Evolutionary conservation across 768 basidiomycete genomes (phyloP).

Genomic region (Rhodocollybia butyracea): DNA sequence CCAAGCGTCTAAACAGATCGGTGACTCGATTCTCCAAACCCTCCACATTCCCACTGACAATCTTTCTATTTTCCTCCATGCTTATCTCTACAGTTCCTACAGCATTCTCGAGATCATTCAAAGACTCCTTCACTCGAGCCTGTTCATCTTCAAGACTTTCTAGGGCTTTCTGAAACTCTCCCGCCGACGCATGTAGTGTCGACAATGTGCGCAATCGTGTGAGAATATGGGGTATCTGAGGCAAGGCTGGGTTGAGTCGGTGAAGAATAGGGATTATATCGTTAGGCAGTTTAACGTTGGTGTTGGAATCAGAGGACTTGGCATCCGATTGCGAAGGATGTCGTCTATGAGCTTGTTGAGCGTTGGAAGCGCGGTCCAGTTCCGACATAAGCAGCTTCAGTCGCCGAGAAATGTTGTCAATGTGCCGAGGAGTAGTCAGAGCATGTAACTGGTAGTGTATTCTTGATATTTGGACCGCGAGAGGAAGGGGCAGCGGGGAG

Average conservation of each 20-base stretch:
- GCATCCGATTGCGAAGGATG: slow-evolving; percentile 36
- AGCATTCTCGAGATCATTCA: slow-evolving; percentile 67
- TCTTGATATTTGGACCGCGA: slow-evolving; percentile 78
- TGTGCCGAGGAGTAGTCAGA: slow-evolving; percentile 92
- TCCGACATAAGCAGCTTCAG: slow-evolving; percentile 91
- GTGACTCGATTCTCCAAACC: slow-evolving; percentile 59
- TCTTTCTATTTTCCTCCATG: slow-evolving; percentile 65
- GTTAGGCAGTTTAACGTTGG: slow-evolving; percentile 40
- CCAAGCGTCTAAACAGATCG: slow-evolving; percentile 36
- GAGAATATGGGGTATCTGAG: slow-evolving; percentile 87
- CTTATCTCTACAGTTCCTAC: slow-evolving; percentile 73
- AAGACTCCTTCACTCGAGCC: slow-evolving; percentile 52
- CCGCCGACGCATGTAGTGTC: slow-evolving; percentile 75
- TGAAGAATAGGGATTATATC: slow-evolving; percentile 66
- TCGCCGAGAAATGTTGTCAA: slow-evolving; percentile 92
- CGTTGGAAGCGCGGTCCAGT: slow-evolving; percentile 74
- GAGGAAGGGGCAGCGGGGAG: slow-evolving; percentile 70
- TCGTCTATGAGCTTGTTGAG: slow-evolving; percentile 43
- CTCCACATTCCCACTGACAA: slow-evolving; percentile 71
- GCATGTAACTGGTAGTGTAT: slow-evolving; percentile 84
- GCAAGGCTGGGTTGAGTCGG: slow-evolving; percentile 67
- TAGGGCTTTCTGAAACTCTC: slow-evolving; percentile 70
- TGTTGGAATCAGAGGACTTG: slow-evolving; percentile 16
- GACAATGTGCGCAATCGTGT: slow-evolving; percentile 85
- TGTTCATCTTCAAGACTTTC: slow-evolving; percentile 71